These are phyloP conservation scores for Sporisorium iseilematis-ciliati DNA, from an alignment of 1,284 basidiomycete species.

Conservation along the genomic window DNA sequence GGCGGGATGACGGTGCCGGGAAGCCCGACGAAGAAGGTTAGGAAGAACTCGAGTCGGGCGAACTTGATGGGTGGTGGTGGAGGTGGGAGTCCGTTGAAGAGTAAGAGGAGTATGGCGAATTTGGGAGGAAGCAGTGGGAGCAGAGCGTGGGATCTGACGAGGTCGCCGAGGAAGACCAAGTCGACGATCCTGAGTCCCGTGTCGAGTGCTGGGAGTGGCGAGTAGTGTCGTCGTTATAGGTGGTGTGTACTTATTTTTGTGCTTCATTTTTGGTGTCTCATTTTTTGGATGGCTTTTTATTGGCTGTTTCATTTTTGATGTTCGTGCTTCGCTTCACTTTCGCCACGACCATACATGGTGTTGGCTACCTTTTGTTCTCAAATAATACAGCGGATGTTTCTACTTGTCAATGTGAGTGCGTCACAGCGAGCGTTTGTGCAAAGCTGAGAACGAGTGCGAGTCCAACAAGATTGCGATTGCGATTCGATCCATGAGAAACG, in stretches of 20 bases:
- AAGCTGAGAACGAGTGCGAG: background rate
- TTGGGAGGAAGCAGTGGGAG: conserved; percentile 12
- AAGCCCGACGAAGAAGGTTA: conserved; percentile 37
- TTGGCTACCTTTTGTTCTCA: background rate
- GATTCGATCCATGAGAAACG: conserved; percentile 1
- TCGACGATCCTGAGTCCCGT: conserved; percentile 44
- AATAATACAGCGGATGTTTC: too few species aligned
- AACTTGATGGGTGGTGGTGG: conserved; percentile 7
- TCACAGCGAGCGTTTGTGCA: too few species aligned
- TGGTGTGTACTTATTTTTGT: background rate
- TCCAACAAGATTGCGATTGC: conserved; percentile 2
- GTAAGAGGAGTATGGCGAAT: conserved; percentile 42
- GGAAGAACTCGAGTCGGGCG: conserved; percentile 39
- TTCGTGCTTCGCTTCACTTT: conserved; percentile 1
- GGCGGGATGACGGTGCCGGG: conserved; percentile 6
- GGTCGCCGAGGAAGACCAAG: conserved; percentile 41
- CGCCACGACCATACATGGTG: background rate
- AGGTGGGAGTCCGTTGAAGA: conserved; percentile 24
- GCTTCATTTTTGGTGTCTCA: conserved; percentile 4
- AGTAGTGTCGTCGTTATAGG: background rate
- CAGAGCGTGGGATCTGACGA: conserved; percentile 17
- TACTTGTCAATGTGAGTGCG: too few species aligned
- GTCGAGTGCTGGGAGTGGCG: conserved; percentile 36
- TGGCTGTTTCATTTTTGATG: background rate
- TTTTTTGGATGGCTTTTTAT: conserved; percentile 17